Base-by-base conservation (phyloP, 179 eudicot genomes). In the Actinidia arguta region DNA sequence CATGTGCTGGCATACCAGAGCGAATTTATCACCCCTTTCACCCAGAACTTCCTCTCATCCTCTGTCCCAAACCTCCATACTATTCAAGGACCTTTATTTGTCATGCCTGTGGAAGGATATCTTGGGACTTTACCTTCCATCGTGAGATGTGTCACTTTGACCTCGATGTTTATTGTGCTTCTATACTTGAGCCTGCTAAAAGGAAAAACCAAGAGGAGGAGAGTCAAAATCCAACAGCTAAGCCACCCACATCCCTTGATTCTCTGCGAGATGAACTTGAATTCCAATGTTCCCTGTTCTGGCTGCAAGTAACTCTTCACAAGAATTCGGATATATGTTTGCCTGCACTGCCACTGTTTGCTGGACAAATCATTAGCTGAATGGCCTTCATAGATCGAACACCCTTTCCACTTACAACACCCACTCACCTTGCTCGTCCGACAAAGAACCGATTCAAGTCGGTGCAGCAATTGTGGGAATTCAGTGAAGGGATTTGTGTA, bases 211-310 rank as follows among this genome's bases (percentile, higher is more conserved):
- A 20, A 58, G 6, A 16, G 22, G 62, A 18, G 62, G 8, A 17
- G 62, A 58, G 20, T 58, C 22, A 3, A 18, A 0, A 4, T 58
- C 12, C 4, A 58, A n/a, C 4, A 18, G 17, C 62, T 20, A 58
- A 20, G 20, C 6, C 62, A 58, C 62, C 62, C 62, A 58, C 62
- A 58, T 14, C n/a, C 62, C 8, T 58, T 58, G 62, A 58, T 58
- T 5, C 0, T 58, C 20, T 5, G 24, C 20, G 6, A 2, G 63
- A 3, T 1, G 22, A 24, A 20, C 10, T 1, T 1, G 0, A 0
- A 0, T 22, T 20, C 63, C n/a, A 59, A 5, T 20, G 3, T 59
- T 6, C 9, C 10, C 22, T 59, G 63, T 59, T 59, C 63, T n/a
- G 63, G 63, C 11, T 59, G 63, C 25, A 0, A 59, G 25, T 5